phyloP scores from a whole-genome alignment of 306 rosid genomes.

The Prunus campanulata region DNA sequence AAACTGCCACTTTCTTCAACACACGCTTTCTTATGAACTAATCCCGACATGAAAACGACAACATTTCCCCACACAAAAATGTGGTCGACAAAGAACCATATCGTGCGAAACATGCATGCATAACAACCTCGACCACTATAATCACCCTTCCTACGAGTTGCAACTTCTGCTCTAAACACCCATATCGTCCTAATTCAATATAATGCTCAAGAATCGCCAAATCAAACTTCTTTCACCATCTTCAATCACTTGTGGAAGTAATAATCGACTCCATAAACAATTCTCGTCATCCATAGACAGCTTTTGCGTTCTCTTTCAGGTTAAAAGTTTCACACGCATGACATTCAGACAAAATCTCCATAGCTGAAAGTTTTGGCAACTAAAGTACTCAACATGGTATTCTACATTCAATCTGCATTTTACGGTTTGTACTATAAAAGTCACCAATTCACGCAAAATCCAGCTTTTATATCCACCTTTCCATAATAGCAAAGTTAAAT shows the following conservation, averaged over 20 bases:
- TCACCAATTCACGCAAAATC: neutral
- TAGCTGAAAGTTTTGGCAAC: slow-evolving; percentile 1
- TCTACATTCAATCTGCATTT: slow-evolving; percentile 5
- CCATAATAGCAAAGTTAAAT: neutral
- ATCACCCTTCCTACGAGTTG: slow-evolving; percentile 9
- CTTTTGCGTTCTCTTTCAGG: neutral
- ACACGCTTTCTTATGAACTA: slow-evolving; percentile 8
- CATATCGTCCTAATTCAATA: neutral
- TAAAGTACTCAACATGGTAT: neutral
- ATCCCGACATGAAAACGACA: slow-evolving; percentile 13
- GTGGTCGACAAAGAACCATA: slow-evolving; percentile 12
- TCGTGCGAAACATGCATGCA: slow-evolving; percentile 14
- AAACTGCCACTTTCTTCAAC: slow-evolving; percentile 7
- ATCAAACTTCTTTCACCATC: neutral
- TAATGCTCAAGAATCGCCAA: neutral
- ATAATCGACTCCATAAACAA: neutral
- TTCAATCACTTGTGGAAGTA: neutral
- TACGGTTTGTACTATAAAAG: neutral
- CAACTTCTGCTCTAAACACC: slow-evolving; percentile 18
- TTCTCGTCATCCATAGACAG: neutral
- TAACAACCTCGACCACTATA: slow-evolving; percentile 20
- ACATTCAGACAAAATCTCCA: slow-evolving; percentile 10
- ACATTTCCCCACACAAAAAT: slow-evolving; percentile 7
- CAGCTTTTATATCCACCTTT: neutral
- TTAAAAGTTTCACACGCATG: slow-evolving; percentile 12